These are phyloP conservation scores for Leccinum uliginosum DNA, from an alignment of 768 basidiomycete species.

Conservation along the genomic window DNA sequence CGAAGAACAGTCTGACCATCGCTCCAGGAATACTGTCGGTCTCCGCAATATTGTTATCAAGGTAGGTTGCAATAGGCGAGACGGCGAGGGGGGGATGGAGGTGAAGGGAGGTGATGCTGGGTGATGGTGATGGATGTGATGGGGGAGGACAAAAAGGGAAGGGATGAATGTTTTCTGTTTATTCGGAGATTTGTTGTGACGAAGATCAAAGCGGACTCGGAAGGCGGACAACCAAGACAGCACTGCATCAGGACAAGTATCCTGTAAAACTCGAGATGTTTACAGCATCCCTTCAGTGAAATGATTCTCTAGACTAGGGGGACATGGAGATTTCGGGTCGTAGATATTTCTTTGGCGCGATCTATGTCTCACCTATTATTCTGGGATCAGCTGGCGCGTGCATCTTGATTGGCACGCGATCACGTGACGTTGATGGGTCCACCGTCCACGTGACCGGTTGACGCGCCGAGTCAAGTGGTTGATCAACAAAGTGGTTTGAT, in stretches of 20 bases:
- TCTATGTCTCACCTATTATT: slow-evolving; percentile 17
- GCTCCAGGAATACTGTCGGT: background rate
- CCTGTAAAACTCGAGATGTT: background rate
- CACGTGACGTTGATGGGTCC: slow-evolving; percentile 16
- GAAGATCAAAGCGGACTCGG: slow-evolving; percentile 11
- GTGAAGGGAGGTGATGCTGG: background rate
- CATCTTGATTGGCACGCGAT: background rate
- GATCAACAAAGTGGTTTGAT: slow-evolving; percentile 16
- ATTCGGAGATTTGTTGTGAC: background rate
- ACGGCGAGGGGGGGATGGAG: background rate
- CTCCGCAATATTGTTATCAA: background rate
- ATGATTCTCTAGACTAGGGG: background rate
- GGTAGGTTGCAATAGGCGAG: background rate
- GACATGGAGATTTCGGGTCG: background rate
- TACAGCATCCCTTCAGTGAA: background rate
- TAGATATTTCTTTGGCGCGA: background rate
- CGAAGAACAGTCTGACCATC: background rate
- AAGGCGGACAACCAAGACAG: background rate
- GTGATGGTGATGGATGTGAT: background rate
- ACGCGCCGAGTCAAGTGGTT: slow-evolving; percentile 9
- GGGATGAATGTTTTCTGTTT: slow-evolving; percentile 9
- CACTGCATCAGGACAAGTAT: background rate
- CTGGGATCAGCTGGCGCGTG: slow-evolving; percentile 3
- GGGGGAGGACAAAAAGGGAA: background rate
- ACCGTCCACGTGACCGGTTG: slow-evolving; percentile 20